A percentile compares a stretch with the other conserved stretches of the same genome.
These are phyloP conservation scores for Zopfia rhizophila DNA, from an alignment of 2,329 filamentous ascomycete species.

Conservation along the genomic window DNA sequence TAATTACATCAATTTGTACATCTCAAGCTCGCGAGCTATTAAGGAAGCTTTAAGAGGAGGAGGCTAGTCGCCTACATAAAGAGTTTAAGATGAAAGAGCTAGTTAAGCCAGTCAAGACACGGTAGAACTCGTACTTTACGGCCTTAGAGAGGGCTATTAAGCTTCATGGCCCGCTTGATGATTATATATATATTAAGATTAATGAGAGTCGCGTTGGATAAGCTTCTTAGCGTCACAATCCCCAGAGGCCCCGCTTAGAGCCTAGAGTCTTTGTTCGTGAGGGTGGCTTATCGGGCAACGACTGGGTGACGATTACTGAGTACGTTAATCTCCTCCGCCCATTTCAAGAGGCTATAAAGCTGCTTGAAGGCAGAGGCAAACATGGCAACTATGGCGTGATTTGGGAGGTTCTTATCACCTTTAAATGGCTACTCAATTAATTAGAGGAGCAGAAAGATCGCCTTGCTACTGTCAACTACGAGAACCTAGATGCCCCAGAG, in stretches of 20 bases:
- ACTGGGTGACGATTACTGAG: constrained; percentile 8
- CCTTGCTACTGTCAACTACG: constrained; percentile 1
- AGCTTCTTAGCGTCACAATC: neutral
- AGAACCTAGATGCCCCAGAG: constrained; percentile 4
- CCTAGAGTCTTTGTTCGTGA: constrained; percentile 2
- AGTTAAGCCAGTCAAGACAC: constrained; percentile 5
- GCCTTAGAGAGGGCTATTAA: neutral
- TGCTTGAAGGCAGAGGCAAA: constrained; percentile 8
- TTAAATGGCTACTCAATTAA: constrained; percentile 9
- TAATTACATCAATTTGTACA: constrained; percentile 11
- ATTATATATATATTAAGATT: constrained; percentile 1
- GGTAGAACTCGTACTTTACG: constrained; percentile 1
- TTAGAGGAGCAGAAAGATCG: constrained; percentile 7
- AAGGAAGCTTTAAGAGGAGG: constrained; percentile 3
- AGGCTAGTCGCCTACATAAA: constrained; percentile 1
- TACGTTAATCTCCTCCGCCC: constrained; percentile 8
- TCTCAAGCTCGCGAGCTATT: constrained; percentile 10
- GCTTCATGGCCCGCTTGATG: constrained; percentile 3
- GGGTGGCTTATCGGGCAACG: neutral
- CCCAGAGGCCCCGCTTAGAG: too few relatives aligned
- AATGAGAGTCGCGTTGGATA: neutral
- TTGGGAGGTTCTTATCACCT: constrained; percentile 5
- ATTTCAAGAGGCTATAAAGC: constrained; percentile 6
- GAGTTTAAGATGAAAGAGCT: neutral
- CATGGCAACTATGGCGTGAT: constrained; percentile 5